Conservation (phyloP, 306 rosid species). For the Gastrolobium bilobum region DNA sequence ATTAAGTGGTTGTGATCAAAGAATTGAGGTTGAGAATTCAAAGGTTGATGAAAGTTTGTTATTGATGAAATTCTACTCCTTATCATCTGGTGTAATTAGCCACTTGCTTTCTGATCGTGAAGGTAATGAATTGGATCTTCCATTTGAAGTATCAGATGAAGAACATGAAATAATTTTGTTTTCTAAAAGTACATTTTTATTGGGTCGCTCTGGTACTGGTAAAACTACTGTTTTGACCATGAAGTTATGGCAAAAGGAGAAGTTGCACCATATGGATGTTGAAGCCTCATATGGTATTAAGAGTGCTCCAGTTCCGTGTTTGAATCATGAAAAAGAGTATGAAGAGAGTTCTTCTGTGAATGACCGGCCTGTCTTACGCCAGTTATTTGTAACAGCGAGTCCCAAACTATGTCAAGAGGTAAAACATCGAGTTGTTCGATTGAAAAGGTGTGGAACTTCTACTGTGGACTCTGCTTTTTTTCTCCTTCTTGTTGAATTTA, state of each 20-base stretch:
- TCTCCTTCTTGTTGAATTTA: constrained; percentile 15
- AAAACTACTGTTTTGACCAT: constrained; percentile 86
- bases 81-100: constrained; percentile 62
- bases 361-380: constrained; percentile 55
- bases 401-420: constrained; percentile 80
- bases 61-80: constrained; percentile 80
- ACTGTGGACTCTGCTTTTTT: neutral
- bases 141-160: constrained; percentile 80
- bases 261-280: constrained; percentile 51
- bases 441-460: constrained; percentile 66
- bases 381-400: constrained; percentile 84
- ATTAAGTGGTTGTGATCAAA: constrained; percentile 54
- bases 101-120: constrained; percentile 72
- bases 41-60: constrained; percentile 82
- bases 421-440: constrained; percentile 67
- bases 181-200: constrained; percentile 65
- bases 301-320: constrained; percentile 32
- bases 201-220: constrained; percentile 93
- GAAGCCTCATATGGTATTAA: constrained; percentile 44
- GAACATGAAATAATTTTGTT: constrained; percentile 73
- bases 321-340: constrained; percentile 22
- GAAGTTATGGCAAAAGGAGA: constrained; percentile 77
- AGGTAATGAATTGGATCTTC: constrained; percentile 70
- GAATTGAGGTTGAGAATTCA: constrained; percentile 78
- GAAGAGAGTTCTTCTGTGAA: constrained; percentile 39